These are phyloP conservation scores for Waitea zeae DNA, from an alignment of 1,284 basidiomycete species.

Conservation along the genomic window DNA sequence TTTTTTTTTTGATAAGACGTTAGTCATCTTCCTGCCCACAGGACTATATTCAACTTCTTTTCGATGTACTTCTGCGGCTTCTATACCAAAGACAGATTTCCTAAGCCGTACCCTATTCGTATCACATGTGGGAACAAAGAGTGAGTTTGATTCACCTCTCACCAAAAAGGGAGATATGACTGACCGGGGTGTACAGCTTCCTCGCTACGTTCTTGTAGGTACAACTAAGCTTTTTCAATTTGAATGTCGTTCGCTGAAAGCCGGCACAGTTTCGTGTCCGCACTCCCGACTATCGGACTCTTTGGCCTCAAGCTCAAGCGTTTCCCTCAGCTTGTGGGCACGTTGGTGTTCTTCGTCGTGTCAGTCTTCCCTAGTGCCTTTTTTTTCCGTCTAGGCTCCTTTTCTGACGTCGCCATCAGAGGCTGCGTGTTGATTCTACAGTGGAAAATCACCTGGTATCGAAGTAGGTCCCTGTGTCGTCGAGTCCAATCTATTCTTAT, in stretches of 20 bases:
- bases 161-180: no score
- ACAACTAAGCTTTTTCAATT: slow-evolving; percentile 3
- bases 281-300: slow-evolving; percentile 58
- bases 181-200: no score
- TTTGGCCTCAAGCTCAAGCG: slow-evolving; percentile 62
- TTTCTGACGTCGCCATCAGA: no score
- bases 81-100: slow-evolving; percentile 16
- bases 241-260: slow-evolving; percentile 1
- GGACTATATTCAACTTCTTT: slow-evolving; percentile 3
- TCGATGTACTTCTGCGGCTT: slow-evolving; percentile 37
- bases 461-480: not conserved
- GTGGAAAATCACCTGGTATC: not conserved
- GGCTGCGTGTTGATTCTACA: not conserved
- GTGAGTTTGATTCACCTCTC: no score
- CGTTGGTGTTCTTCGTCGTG: slow-evolving; percentile 39
- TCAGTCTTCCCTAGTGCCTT: slow-evolving; percentile 16
- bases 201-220: slow-evolving; percentile 47
- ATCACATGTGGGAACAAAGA: slow-evolving; percentile 30
- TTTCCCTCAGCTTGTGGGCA: slow-evolving; percentile 43
- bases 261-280: slow-evolving; percentile 26
- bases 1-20: no score
- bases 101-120: slow-evolving; percentile 9
- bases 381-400: no score
- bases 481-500: no score
- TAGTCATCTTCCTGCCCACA: no score